Evolutionary conservation across 2,329 filamentous ascomycete genomes (phyloP).

Genomic region (Penicillium fuscoglaucum): DNA sequence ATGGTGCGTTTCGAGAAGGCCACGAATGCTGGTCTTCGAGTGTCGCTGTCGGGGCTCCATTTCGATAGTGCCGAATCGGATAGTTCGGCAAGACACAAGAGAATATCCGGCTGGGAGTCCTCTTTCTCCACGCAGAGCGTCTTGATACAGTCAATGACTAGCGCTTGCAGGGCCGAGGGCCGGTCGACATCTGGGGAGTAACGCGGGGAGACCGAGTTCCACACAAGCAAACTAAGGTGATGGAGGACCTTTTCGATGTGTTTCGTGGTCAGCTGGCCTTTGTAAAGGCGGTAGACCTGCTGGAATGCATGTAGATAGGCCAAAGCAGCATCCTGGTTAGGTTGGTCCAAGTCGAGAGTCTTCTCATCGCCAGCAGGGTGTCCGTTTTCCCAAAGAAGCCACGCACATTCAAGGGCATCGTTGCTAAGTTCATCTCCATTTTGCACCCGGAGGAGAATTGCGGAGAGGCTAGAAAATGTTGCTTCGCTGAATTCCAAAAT

Average conservation of each 20-base stretch:
- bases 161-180: slow-evolving; percentile 38
- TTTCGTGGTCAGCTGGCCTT: slow-evolving; percentile 61
- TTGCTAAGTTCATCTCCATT: slow-evolving; percentile 45
- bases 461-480: slow-evolving; percentile 65
- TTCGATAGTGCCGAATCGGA: slow-evolving; percentile 58
- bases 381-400: slow-evolving; percentile 68
- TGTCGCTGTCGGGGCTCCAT: slow-evolving; percentile 40
- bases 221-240: slow-evolving; percentile 69
- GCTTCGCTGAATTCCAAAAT: slow-evolving; percentile 71
- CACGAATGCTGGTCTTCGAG: slow-evolving; percentile 73
- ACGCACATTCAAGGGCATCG: slow-evolving; percentile 60
- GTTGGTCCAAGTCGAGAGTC: slow-evolving; percentile 47
- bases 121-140: slow-evolving; percentile 40
- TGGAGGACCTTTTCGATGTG: slow-evolving; percentile 67
- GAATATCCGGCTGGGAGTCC: slow-evolving; percentile 37
- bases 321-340: slow-evolving; percentile 79
- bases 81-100: slow-evolving; percentile 63
- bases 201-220: slow-evolving; percentile 60
- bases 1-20: slow-evolving; percentile 85
- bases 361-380: slow-evolving; percentile 55
- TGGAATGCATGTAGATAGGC: slow-evolving; percentile 77
- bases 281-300: slow-evolving; percentile 75
- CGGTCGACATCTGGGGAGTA: slow-evolving; percentile 44
- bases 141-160: slow-evolving; percentile 38
- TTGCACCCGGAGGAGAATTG: slow-evolving; percentile 56